Base-by-base conservation (phyloP, 2,329 filamentous ascomycete genomes). In the Zelopaecilomyces penicillatus region DNA sequence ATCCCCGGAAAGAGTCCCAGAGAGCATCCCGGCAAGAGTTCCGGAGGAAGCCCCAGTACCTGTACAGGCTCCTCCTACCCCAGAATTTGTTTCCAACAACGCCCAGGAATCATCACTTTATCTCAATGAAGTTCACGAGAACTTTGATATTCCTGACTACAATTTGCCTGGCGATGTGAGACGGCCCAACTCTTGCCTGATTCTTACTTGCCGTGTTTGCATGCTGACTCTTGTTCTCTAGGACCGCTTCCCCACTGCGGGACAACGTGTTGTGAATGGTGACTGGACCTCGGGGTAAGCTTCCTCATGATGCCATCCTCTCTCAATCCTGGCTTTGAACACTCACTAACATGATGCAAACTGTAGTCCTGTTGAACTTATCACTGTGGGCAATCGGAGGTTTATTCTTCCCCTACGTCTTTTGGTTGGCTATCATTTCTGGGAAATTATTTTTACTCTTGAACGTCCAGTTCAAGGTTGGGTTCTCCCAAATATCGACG, bases 381-480 rank as follows among this genome's bases (percentile, higher is more conserved):
- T 47, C 10, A 4, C 5, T 5, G 38, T 47, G 31, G 42, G 42
- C 8, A 39, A 39, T 12, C 30, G 27, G 5, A 4, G 9, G 1
- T 47, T 47, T 19, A 33, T 27, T 7, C 39, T 49, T 35, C 46
- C 50, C 6, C 30, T 42, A 8, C 31, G 37, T 5, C 42, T 54
- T 28, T 27, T 50, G n/a, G 19, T 37, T 3, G 37, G 38, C 4
- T 46, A 42, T 29, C 41, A 37, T 2, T 44, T 42, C 35, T 51
- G 47, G 48, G 12, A n/a, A 12, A 37, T 45, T 1, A 41, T 47
- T 3, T 4, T 10, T 6, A 30, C 30, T 30, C 5, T 41, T 29
- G 33, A 44, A 26, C 12, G 39, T 2, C 48, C 46, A 2, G 10
- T 42, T 4, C 30, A 45, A 6, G 49, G 50, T 32, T 52, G 45